Percentiles rank a stretch among this genome's conserved stretches.
These are phyloP conservation scores for Saccharomyces pastorianus DNA, from an alignment of 1,139 yeast species.

Conservation along the genomic window DNA sequence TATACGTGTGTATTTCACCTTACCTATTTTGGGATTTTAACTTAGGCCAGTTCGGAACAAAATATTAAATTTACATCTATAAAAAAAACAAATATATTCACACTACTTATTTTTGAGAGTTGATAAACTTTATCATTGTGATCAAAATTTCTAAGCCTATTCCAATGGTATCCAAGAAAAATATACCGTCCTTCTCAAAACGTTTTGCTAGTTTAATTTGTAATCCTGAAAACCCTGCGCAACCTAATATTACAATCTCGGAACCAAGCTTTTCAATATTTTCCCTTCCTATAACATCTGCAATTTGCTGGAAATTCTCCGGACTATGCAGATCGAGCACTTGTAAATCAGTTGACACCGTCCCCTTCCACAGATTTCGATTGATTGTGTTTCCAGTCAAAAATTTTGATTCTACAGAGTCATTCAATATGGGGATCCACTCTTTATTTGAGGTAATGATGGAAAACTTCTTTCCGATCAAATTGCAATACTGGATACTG, in stretches of 20 bases:
- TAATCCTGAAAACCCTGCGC: slow-evolving; percentile 64
- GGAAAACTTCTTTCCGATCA: slow-evolving; percentile 46
- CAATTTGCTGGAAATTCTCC: slow-evolving; percentile 24
- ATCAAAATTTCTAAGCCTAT: background rate
- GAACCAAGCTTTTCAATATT: slow-evolving; percentile 34
- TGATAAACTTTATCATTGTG: background rate
- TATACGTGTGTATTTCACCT: background rate
- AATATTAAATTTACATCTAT: background rate
- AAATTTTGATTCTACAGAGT: slow-evolving; percentile 42
- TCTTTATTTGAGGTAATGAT: slow-evolving; percentile 62
- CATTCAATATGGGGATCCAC: slow-evolving; percentile 61
- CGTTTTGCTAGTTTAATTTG: slow-evolving; percentile 32
- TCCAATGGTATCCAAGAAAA: slow-evolving; percentile 9
- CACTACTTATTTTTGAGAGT: background rate
- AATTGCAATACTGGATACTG: slow-evolving; percentile 49
- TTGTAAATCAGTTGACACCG: slow-evolving; percentile 46
- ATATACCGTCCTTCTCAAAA: slow-evolving; percentile 29
- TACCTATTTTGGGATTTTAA: background rate
- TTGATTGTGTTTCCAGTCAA: slow-evolving; percentile 31
- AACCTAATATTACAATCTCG: slow-evolving; percentile 45
- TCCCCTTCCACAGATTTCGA: slow-evolving; percentile 32
- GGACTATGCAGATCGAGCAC: slow-evolving; percentile 31
- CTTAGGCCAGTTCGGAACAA: background rate
- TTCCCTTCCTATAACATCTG: slow-evolving; percentile 17
- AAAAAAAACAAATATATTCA: background rate